A percentile compares a stretch with the other conserved stretches of the same genome.
phyloP scores from a whole-genome alignment of 2,329 filamentous ascomycete genomes.

The Colletotrichum zoysiae region DNA sequence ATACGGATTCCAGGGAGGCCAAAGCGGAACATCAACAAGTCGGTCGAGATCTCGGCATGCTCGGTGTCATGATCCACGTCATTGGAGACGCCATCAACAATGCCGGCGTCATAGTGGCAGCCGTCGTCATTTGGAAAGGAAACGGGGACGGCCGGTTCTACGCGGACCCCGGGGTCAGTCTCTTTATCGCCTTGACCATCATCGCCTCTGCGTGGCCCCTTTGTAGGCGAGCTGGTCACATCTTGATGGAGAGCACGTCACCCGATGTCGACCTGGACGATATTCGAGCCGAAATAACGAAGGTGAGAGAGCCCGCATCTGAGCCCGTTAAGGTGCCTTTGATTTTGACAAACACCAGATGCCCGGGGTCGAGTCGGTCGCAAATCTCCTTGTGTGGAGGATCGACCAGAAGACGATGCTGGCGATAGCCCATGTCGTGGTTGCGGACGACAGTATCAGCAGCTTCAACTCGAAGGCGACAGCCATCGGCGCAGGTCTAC shows the following conservation, averaged over 20 bases:
- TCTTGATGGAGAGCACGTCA: conserved; percentile 77
- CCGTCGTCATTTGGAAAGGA: conserved; percentile 76
- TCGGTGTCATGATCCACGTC: conserved; percentile 78
- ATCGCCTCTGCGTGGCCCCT: conserved; percentile 73
- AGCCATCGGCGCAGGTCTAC: conserved; percentile 76
- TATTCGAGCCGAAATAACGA: conserved; percentile 77
- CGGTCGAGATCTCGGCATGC: conserved; percentile 75
- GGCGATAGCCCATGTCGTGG: conserved; percentile 76
- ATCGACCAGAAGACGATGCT: conserved; percentile 78
- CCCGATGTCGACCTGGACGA: conserved; percentile 70
- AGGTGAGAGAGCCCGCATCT: conserved; percentile 53
- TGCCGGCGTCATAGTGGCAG: conserved; percentile 78
- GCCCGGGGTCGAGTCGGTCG: conserved; percentile 74
- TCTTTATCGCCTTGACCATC: conserved; percentile 81
- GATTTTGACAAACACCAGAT: conserved; percentile 60
- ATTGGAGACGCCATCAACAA: conserved; percentile 82
- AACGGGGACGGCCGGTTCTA: conserved; percentile 72
- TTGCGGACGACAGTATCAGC: conserved; percentile 67
- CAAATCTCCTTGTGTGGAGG: conserved; percentile 81
- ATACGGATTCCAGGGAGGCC: neutral
- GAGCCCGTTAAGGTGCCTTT: neutral
- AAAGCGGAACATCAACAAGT: conserved; percentile 61
- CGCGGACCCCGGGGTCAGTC: conserved; percentile 76
- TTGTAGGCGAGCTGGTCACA: conserved; percentile 71
- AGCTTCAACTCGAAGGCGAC: conserved; percentile 72